Conservation (phyloP, 208 protist species). For the Trypanosomatidae sp. region DNA sequence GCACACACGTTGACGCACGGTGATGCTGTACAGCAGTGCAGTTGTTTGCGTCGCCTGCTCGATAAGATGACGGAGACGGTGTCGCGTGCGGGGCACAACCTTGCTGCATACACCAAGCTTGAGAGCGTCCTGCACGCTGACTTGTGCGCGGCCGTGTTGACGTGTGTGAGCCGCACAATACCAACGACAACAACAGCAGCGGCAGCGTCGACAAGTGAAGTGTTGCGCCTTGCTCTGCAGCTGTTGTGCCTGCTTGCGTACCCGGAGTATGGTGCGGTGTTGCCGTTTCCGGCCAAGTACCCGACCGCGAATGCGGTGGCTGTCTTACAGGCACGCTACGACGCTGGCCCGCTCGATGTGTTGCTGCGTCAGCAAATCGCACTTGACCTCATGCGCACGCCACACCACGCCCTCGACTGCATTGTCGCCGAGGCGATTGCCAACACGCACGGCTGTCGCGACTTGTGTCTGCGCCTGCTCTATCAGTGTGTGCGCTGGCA, state of each 20-base stretch:
- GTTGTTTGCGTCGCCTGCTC: too few relatives aligned
- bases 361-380: conserved; percentile 67
- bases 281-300: conserved; percentile 67
- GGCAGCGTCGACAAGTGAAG: too few relatives aligned
- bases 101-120: too few relatives aligned
- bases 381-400: conserved; percentile 57
- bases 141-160: too few relatives aligned
- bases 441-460: conserved; percentile 14
- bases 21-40: too few relatives aligned
- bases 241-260: conserved; percentile 44
- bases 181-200: too few relatives aligned
- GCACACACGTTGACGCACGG: too few relatives aligned
- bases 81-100: too few relatives aligned
- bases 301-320: conserved; percentile 14
- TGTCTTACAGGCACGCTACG: conserved; percentile 20
- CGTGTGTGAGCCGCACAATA: too few relatives aligned
- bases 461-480: conserved; percentile 64
- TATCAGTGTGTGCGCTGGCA: conserved; percentile 76
- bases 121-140: too few relatives aligned
- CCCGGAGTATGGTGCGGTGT: conserved; percentile 43
- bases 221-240: conserved; percentile 16
- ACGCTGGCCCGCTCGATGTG: conserved; percentile 34
- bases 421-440: conserved; percentile 47
- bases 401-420: conserved; percentile 38
- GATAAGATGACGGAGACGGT: too few relatives aligned